phyloP scores from a whole-genome alignment of 768 basidiomycete species.

The Amanita rimosa region DNA sequence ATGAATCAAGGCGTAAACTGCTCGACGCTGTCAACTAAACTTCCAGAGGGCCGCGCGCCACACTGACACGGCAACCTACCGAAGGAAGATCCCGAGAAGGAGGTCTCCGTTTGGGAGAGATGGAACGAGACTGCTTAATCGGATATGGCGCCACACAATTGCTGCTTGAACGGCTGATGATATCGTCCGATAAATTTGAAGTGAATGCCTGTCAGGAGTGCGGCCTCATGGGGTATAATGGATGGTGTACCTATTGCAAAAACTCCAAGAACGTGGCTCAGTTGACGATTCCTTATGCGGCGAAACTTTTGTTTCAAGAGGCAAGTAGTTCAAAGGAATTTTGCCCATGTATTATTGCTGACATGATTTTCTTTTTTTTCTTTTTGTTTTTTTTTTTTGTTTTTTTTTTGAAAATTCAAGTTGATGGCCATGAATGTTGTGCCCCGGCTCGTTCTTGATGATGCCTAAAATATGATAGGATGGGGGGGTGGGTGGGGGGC shows the following conservation, averaged over 20 bases:
- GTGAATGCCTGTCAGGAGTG: conserved; percentile 93
- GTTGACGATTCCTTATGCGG: conserved; percentile 92
- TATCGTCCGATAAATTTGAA: conserved; percentile 97
- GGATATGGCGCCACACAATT: conserved; percentile 98
- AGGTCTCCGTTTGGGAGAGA: conserved; percentile 93
- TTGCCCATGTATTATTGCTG: background rate
- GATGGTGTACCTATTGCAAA: conserved; percentile 98
- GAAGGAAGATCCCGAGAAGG: conserved; percentile 98
- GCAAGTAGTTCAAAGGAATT: too few species aligned
- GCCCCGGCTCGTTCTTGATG: conserved; percentile 79
- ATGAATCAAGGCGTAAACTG: conserved; percentile 1
- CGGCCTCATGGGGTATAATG: conserved; percentile 89
- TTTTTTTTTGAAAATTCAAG: too few species aligned
- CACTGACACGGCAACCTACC: conserved; percentile 93
- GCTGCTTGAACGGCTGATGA: conserved; percentile 94
- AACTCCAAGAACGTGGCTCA: conserved; percentile 94
- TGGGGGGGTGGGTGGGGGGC: too few species aligned
- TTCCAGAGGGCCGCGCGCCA: conserved; percentile 85
- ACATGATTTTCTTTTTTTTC: conserved; percentile 2
- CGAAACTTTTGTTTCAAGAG: conserved; percentile 88
- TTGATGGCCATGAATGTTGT: conserved; percentile 97
- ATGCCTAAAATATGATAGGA: conserved; percentile 21
- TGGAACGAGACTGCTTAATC: conserved; percentile 98
- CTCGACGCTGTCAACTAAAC: background rate
- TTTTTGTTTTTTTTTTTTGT: too few species aligned